Percentiles rank a stretch among this genome's conserved stretches.
Evolutionary conservation across 352 stramenopile genomes (phyloP).

Genomic region (Phytophthora niederhauseri): DNA sequence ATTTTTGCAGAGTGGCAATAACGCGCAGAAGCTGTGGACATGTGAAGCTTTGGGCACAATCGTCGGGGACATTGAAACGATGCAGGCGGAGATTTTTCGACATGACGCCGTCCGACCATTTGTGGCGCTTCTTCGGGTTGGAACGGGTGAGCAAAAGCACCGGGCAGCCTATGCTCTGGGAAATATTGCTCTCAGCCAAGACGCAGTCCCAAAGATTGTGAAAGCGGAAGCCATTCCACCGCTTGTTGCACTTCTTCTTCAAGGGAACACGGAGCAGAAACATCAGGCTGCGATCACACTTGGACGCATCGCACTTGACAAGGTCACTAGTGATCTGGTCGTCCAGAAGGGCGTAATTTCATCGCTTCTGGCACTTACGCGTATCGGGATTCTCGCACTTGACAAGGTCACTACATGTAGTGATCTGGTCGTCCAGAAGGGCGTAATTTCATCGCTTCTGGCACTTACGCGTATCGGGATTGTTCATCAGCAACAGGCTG

Average conservation of each 20-base stretch:
- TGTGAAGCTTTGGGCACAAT: background rate
- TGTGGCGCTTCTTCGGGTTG: background rate
- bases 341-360: too few species aligned
- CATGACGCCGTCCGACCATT: background rate
- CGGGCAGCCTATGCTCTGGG: background rate
- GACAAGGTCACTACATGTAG: too few species aligned
- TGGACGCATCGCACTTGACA: background rate
- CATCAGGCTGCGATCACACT: background rate
- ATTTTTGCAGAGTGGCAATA: background rate
- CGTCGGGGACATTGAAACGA: slow-evolving; percentile 1
- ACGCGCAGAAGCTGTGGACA: slow-evolving; percentile 6
- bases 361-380: too few species aligned
- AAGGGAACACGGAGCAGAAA: background rate
- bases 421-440: too few species aligned
- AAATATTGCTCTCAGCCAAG: background rate
- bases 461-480: too few species aligned
- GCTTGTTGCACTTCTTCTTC: background rate
- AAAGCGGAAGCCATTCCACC: background rate
- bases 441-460: too few species aligned
- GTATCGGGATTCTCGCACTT: too few species aligned
- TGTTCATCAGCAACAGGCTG: too few species aligned
- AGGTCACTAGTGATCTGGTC: background rate
- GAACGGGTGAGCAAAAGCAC: background rate
- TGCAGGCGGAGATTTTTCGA: background rate
- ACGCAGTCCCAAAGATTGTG: background rate